Percentiles rank a stretch among this genome's conserved stretches.
phyloP scores from a whole-genome alignment of 2,329 filamentous ascomycete species.

The Colletotrichum sp. region DNA sequence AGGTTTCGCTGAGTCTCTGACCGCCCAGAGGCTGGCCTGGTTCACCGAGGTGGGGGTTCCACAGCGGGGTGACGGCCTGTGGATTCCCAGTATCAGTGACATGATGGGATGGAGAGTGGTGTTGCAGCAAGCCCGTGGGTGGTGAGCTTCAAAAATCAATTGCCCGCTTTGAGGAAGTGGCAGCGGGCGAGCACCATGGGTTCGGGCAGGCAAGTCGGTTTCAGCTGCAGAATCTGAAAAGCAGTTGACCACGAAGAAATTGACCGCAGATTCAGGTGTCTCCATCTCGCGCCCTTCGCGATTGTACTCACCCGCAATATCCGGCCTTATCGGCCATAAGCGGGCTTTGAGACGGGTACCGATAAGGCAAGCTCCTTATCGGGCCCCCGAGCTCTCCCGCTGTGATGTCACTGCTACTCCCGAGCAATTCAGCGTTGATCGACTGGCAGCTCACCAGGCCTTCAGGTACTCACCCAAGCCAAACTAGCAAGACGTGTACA shows the following conservation, averaged over 20 bases:
- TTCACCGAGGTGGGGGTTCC: background rate
- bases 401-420: slow-evolving; percentile 5
- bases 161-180: background rate
- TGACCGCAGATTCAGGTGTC: background rate
- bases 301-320: background rate
- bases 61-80: background rate
- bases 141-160: background rate
- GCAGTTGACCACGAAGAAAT: background rate
- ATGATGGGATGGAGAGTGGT: background rate
- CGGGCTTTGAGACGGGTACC: background rate
- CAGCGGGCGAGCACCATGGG: background rate
- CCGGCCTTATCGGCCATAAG: background rate
- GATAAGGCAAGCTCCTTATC: background rate
- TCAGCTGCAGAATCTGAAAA: background rate
- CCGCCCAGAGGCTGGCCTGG: background rate
- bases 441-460: background rate
- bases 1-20: background rate
- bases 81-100: background rate
- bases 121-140: background rate
- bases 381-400: background rate
- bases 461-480: background rate
- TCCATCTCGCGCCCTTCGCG: background rate
- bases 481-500: background rate
- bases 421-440: background rate
- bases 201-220: background rate